Evolutionary conservation across 2,329 filamentous ascomycete species (phyloP).

Genomic region (Xylaria arbuscula): DNA sequence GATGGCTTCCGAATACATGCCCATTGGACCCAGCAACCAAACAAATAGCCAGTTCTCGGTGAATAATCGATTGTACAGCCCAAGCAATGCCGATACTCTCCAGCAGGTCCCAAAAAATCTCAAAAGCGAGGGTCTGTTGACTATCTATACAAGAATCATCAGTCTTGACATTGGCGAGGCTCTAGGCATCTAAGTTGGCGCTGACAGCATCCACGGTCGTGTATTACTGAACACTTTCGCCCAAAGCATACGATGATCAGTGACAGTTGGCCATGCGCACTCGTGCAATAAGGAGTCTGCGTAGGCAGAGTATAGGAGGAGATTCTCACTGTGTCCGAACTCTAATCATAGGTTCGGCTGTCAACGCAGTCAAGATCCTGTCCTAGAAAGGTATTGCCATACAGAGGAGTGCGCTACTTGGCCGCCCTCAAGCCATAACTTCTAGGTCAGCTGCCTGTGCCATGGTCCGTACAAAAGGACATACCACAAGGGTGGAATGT

Average conservation of each 20-base stretch:
- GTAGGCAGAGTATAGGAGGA: conserved; percentile 55
- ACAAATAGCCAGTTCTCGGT: conserved; percentile 64
- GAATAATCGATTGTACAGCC: conserved; percentile 58
- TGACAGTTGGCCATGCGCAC: conserved; percentile 59
- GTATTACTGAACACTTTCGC: conserved; percentile 60
- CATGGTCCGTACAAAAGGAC: conserved; percentile 54
- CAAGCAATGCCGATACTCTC: conserved; percentile 58
- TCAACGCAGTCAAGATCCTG: conserved; percentile 58
- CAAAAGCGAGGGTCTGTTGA: conserved; percentile 59
- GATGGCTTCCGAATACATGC: conserved; percentile 63
- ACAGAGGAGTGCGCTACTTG: conserved; percentile 60
- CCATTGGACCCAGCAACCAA: conserved; percentile 59
- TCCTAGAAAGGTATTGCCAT: conserved; percentile 49
- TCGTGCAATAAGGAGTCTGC: conserved; percentile 60
- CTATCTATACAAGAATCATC: conserved; percentile 60
- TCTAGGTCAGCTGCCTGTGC: conserved; percentile 59
- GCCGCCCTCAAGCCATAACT: conserved; percentile 61
- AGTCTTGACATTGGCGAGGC: neutral
- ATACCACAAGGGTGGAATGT: too few species aligned
- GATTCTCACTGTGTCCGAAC: conserved; percentile 65
- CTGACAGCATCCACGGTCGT: conserved; percentile 58
- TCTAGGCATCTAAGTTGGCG: conserved; percentile 10
- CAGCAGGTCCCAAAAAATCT: conserved; percentile 56
- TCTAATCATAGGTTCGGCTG: conserved; percentile 59
- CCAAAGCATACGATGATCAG: conserved; percentile 59